A percentile compares a stretch with the other conserved stretches of the same genome.
Conservation (phyloP, 2,329 filamentous ascomycete species). For the Tolypocladium ophioglossoides region DNA sequence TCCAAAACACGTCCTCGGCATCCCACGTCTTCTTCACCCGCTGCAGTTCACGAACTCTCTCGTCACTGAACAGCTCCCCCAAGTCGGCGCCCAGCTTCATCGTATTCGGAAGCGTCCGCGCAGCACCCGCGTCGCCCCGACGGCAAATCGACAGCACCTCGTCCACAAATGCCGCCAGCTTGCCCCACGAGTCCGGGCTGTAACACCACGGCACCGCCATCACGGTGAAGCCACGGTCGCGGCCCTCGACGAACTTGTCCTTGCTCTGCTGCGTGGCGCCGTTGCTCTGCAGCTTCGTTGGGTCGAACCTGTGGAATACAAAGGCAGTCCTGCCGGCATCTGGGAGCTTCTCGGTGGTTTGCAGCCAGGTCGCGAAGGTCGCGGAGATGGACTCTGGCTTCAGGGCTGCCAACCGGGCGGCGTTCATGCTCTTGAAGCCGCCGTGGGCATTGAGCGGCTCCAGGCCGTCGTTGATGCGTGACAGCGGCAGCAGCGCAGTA, state of each 20-base stretch:
- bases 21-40: constrained; percentile 14
- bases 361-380: constrained; percentile 13
- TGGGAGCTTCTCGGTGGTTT: constrained; percentile 8
- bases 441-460: constrained; percentile 15
- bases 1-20: constrained; percentile 15
- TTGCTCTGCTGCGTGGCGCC: neutral
- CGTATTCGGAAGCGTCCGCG: constrained; percentile 12
- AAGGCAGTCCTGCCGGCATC: constrained; percentile 8
- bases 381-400: constrained; percentile 6
- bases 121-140: constrained; percentile 1
- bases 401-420: constrained; percentile 10
- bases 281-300: constrained; percentile 1
- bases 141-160: constrained; percentile 6
- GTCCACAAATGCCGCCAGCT: constrained; percentile 2
- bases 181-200: constrained; percentile 4
- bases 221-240: constrained; percentile 8
- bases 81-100: constrained; percentile 9
- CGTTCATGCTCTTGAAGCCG: constrained; percentile 17
- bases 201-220: constrained; percentile 6
- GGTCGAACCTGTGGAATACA: constrained; percentile 9
- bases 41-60: constrained; percentile 8
- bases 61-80: constrained; percentile 9
- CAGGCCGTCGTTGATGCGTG: constrained; percentile 11
- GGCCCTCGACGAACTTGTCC: constrained; percentile 9
- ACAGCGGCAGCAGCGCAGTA: constrained; percentile 12